Evolutionary conservation across 495 filamentous ascomycete genomes (phyloP), one percentile per base, ranked within the genome.

Genomic region (Daldinia bambusicola): DNA sequence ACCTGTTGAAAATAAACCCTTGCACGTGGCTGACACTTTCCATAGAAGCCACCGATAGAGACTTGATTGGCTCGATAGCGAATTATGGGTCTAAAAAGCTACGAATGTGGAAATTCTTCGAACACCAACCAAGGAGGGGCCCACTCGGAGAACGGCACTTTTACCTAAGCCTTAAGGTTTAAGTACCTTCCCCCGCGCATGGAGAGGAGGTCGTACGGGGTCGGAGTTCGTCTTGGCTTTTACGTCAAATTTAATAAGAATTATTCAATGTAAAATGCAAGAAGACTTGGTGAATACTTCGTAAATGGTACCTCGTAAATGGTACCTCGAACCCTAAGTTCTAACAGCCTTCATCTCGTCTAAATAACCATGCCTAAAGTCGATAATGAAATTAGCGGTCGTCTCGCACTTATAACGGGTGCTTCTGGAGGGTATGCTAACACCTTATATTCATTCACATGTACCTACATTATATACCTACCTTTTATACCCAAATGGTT

Each of bases 371-470:
- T 79, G 77, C 22, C 74, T 1, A 52, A 40, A 48, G 60, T 80
- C 26, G 77, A 85, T 66, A 89, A 89, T 71, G 81, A 85, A 36
- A 80, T 90, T 60, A 77, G 73, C 18, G 88, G 87, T 67, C 85
- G 86, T 50, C 80, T 91, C 16, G 88, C 87, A 64, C 84, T 91
- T 5, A 84, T 91, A 66, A 91, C 89, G 3, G 89, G 89, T 20
- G 89, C 88, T 67, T 90, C 88, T 32, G 88, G 88, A 76, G 88
- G 89, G 88, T 89, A 83, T 69, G 79, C 64, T 32, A 18, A 34
- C 48, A 41, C 31, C 32, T 14, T 51, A 18, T 61, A 38, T 30
- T 13, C 41, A 1, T 30, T 30, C 34, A 36, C 1, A 38, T 38
- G 14, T 10, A 9, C 22, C 37, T 34, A 9, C 22, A 45, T 34